A percentile compares a stretch with the other conserved stretches of the same genome.
These are phyloP conservation scores for Naganishia liquefaciens DNA, from an alignment of 1,284 basidiomycete species.

Conservation along the genomic window DNA sequence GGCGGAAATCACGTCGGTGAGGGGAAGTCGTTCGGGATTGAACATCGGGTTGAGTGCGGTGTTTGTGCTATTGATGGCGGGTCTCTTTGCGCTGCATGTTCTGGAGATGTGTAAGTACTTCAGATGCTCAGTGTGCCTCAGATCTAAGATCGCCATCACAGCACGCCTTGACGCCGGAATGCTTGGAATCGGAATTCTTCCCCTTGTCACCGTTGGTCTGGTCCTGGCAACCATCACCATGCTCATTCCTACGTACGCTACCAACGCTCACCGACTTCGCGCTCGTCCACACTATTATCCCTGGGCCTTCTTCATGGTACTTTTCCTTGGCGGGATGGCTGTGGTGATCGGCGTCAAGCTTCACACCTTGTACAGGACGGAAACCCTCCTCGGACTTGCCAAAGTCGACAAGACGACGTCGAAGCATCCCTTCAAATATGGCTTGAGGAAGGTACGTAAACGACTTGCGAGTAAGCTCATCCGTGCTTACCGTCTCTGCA, in stretches of 20 bases:
- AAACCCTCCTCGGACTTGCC: constrained; percentile 8
- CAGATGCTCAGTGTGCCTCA: not conserved
- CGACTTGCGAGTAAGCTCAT: not conserved
- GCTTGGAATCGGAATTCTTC: constrained; percentile 31
- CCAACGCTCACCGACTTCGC: constrained; percentile 17
- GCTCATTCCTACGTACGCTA: constrained; percentile 28
- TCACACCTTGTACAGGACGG: constrained; percentile 19
- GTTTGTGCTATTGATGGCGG: constrained; percentile 19
- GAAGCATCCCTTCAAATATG: constrained; percentile 14
- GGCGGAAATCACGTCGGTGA: constrained; percentile 9
- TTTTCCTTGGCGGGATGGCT: constrained; percentile 18
- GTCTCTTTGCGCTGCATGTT: constrained; percentile 19
- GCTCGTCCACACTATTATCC: constrained; percentile 30
- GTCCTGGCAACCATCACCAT: constrained; percentile 19
- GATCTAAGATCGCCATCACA: not conserved
- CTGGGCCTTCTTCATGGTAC: constrained; percentile 14
- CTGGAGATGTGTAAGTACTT: constrained; percentile 30
- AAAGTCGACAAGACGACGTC: constrained; percentile 21
- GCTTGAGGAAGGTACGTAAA: constrained; percentile 16
- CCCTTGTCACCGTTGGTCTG: constrained; percentile 22
- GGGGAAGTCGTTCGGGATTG: constrained; percentile 7
- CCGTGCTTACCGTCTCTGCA: not conserved
- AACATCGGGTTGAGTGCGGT: constrained; percentile 24
- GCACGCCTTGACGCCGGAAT: constrained; percentile 19
- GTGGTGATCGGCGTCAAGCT: constrained; percentile 25